Conservation (phyloP, 2,329 filamentous ascomycete species). For the Corinectria fuckeliana region DNA sequence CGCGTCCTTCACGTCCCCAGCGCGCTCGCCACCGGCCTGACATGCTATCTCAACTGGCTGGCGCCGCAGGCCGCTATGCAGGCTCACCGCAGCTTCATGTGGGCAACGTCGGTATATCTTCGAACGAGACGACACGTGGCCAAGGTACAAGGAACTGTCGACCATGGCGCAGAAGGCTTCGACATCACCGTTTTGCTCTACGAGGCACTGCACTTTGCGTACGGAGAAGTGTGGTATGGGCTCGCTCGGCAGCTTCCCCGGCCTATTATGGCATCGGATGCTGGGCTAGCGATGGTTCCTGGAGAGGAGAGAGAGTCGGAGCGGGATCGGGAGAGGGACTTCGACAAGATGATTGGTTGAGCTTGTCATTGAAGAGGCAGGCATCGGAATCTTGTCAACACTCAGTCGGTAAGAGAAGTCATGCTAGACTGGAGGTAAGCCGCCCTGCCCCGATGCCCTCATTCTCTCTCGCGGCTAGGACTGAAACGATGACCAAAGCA, state of each 20-base stretch:
- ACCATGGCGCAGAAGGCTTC: slow-evolving; percentile 29
- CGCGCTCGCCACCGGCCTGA: slow-evolving; percentile 27
- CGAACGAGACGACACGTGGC: slow-evolving; percentile 38
- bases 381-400: neutral
- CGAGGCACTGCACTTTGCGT: slow-evolving; percentile 40
- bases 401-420: neutral
- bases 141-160: slow-evolving; percentile 12
- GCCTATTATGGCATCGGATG: slow-evolving; percentile 36
- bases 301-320: neutral
- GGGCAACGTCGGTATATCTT: slow-evolving; percentile 40
- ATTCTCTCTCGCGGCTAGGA: neutral
- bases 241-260: slow-evolving; percentile 41
- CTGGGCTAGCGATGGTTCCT: slow-evolving; percentile 15
- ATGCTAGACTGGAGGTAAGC: neutral
- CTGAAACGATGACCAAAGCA: neutral
- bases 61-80: slow-evolving; percentile 31
- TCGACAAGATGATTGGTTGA: neutral
- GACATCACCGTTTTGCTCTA: slow-evolving; percentile 37
- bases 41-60: slow-evolving; percentile 44
- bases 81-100: slow-evolving; percentile 38
- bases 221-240: slow-evolving; percentile 39
- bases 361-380: neutral
- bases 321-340: neutral
- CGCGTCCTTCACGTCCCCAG: slow-evolving; percentile 35
- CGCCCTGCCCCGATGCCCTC: neutral